Base-by-base conservation (phyloP, 2,329 filamentous ascomycete species). In the Fusarium euwallaceae region DNA sequence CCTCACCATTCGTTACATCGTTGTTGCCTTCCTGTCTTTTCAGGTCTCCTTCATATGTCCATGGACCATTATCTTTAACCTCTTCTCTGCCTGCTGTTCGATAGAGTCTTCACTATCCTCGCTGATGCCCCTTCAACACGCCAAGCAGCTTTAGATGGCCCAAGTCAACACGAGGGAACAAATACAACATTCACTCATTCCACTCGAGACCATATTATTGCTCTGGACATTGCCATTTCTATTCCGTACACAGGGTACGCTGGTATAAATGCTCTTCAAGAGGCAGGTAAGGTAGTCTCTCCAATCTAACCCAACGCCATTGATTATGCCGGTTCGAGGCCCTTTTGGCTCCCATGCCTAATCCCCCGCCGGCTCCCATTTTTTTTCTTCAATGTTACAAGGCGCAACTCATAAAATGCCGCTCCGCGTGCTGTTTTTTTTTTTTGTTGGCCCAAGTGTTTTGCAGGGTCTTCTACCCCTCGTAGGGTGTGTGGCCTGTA, bases 241-340 rank as follows among this genome's bases (percentile, higher is more conserved):
- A 43, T 41, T 63, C 20, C 53, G 61, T 34, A 63, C 29, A 43
- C 45, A 27, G 63, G 43, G 59, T 72, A 72, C 73, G 61, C 22
- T 72, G 64, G 66, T 69, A 71, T 71, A 72, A 73, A 53, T 66
- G 36, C 61, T 58, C 36, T 60, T 34, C 63, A 69, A 73, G 32
- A 70, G 63, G 29, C 39, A 73, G 58, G 61, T 71, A 53, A 73
- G 58, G 61, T 71, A 53, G 37, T 65, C 34, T 69, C 67, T 71
- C 70, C 75, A 73, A 63, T 78, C 76, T 78, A 77, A 72, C 71
- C 76, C 58, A 79, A 79, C 77, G 77, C 77, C 77, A 59, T 58
- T 79, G 61, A 77, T 74, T 75, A 77, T 78, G 70, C 75, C 64
- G 62, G 41, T 63, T 34, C 59, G 16, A 53, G 61, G 61, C 56